Conservation (phyloP, 2,329 filamentous ascomycete genomes). For the Colletotrichum spaethianum region DNA sequence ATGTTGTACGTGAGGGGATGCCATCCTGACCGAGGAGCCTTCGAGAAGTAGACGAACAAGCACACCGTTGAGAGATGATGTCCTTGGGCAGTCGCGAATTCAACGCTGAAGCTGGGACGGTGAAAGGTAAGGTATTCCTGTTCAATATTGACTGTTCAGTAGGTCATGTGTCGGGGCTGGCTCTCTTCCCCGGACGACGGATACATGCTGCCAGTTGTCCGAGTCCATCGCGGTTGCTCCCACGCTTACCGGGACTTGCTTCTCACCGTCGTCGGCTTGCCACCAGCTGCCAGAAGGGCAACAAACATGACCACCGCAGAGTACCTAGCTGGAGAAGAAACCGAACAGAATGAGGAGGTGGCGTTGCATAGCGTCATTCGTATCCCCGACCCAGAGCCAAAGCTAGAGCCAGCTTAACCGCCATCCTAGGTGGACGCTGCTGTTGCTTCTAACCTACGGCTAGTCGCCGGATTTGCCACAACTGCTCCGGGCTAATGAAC, state of each 20-base stretch:
- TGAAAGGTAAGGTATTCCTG: neutral
- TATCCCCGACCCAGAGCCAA: constrained; percentile 10
- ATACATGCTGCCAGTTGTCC: neutral
- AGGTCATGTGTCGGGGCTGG: too few relatives aligned
- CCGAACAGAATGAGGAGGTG: constrained; percentile 21
- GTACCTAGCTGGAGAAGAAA: constrained; percentile 5
- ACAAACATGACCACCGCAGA: neutral
- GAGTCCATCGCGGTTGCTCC: neutral
- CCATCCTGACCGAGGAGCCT: neutral
- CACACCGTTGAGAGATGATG: neutral
- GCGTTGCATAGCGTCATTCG: constrained; percentile 18
- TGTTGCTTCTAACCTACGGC: constrained; percentile 27
- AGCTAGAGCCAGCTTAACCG: neutral
- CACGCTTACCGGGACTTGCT: neutral
- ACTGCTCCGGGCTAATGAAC: constrained; percentile 8
- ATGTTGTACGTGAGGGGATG: constrained; percentile 20
- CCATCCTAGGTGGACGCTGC: neutral
- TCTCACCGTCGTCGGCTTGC: neutral
- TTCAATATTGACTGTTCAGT: neutral
- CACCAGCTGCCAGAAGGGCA: neutral
- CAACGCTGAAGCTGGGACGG: neutral
- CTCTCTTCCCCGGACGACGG: neutral
- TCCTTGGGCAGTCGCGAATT: too few relatives aligned
- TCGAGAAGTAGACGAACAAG: neutral
- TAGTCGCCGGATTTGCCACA: constrained; percentile 18